phyloP scores from a whole-genome alignment of 139 green algal species.

The Coelastrella sp. region DNA sequence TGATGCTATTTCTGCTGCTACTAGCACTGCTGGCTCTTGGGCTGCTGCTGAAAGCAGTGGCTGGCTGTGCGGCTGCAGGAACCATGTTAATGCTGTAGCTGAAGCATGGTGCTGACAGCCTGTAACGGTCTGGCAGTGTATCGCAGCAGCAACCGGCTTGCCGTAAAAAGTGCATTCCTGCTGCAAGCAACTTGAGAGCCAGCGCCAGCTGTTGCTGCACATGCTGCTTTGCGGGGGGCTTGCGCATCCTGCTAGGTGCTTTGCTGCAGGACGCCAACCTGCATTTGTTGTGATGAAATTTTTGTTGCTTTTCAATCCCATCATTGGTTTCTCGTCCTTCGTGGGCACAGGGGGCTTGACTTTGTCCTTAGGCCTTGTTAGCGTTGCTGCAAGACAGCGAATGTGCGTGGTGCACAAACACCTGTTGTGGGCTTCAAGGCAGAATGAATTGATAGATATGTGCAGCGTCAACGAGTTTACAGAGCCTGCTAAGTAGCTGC shows the following conservation, averaged over 20 bases:
- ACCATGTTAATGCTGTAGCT: too few species aligned
- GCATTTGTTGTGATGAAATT: slow-evolving; percentile 89
- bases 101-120: too few species aligned
- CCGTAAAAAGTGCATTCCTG: not conserved
- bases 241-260: not conserved
- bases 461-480: not conserved
- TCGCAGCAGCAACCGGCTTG: too few species aligned
- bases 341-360: slow-evolving; percentile 56
- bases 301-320: slow-evolving; percentile 80
- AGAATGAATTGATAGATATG: not conserved
- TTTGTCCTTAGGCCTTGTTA: slow-evolving; percentile 48
- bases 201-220: too few species aligned
- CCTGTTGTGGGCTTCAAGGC: not conserved
- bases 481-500: too few species aligned
- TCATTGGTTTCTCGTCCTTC: slow-evolving; percentile 71
- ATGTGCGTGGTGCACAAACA: not conserved
- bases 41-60: not conserved
- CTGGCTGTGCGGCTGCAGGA: too few species aligned
- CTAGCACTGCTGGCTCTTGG: not conserved
- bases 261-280: not conserved
- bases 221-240: too few species aligned
- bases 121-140: too few species aligned
- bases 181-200: not conserved
- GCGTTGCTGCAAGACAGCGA: slow-evolving; percentile 53
- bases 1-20: not conserved